A percentile compares a stretch with the other conserved stretches of the same genome.
Conservation (phyloP, 2,329 filamentous ascomycete genomes). For the Fonsecaea erecta region DNA sequence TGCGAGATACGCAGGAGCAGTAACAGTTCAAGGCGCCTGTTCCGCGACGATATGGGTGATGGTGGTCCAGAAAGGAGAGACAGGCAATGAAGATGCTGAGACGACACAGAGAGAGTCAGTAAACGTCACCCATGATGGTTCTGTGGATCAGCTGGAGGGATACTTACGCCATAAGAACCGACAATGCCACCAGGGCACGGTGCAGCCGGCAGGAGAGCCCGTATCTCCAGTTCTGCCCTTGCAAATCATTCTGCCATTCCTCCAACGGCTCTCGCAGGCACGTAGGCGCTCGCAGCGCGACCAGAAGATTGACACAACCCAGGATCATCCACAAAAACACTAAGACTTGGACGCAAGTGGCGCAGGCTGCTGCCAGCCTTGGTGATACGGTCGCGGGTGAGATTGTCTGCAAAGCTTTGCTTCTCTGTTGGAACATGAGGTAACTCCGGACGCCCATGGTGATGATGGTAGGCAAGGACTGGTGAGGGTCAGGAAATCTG, state of each 20-base stretch:
- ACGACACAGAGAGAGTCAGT: not conserved
- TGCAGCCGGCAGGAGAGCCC: constrained; percentile 26
- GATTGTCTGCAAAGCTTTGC: constrained; percentile 17
- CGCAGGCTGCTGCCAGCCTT: constrained; percentile 20
- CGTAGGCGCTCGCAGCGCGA: constrained; percentile 25
- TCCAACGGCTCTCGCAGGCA: constrained; percentile 21
- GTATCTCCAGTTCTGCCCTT: constrained; percentile 28
- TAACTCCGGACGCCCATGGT: constrained; percentile 18
- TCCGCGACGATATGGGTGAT: not conserved
- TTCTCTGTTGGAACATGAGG: constrained; percentile 21
- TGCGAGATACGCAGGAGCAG: constrained; percentile 5
- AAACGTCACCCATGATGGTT: not conserved
- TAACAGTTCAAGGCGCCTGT: constrained; percentile 14
- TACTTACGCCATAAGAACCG: constrained; percentile 28
- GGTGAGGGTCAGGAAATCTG: not conserved
- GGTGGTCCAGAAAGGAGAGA: constrained; percentile 23
- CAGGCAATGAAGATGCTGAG: constrained; percentile 17
- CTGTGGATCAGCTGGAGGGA: not conserved
- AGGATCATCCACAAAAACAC: constrained; percentile 28
- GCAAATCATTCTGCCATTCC: constrained; percentile 12
- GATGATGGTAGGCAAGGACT: constrained; percentile 28
- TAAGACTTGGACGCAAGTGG: constrained; percentile 17
- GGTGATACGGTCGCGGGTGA: constrained; percentile 17
- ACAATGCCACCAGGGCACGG: constrained; percentile 26
- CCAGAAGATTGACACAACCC: constrained; percentile 26